Conservation (phyloP, 805 yeast genomes). For the Lachancea nothofagi region DNA sequence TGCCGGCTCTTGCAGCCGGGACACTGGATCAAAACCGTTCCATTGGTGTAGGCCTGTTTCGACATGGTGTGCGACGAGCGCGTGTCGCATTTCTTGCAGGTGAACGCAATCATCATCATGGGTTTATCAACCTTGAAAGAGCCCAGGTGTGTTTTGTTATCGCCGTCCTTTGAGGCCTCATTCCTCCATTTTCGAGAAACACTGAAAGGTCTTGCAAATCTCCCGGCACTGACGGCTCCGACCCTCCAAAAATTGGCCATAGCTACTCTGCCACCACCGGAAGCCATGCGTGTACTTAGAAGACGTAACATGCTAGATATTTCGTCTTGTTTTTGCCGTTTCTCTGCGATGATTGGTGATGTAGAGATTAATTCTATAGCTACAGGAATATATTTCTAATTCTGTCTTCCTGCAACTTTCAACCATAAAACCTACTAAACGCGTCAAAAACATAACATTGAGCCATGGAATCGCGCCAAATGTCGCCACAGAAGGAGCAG, state of each 20-base stretch:
- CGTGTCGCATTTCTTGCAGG: conserved; percentile 80
- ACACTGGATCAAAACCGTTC: conserved; percentile 85
- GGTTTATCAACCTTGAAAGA: conserved; percentile 63
- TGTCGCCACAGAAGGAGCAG: conserved; percentile 29
- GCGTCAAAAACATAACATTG: conserved; percentile 4
- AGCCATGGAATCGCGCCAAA: conserved; percentile 5
- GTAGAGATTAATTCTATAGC: no score
- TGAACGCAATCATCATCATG: conserved; percentile 79
- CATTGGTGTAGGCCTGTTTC: conserved; percentile 82
- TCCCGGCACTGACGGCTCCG: not conserved
- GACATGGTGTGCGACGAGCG: conserved; percentile 87
- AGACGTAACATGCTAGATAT: not conserved
- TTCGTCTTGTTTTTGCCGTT: not conserved
- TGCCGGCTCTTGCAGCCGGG: conserved; percentile 89
- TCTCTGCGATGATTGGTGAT: no score
- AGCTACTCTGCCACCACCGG: not conserved
- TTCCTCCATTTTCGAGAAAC: not conserved
- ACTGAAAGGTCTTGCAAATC: not conserved
- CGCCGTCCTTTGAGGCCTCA: not conserved
- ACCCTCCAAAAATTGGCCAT: not conserved
- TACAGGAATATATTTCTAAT: no score
- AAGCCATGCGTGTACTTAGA: not conserved
- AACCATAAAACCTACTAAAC: conserved; percentile 6
- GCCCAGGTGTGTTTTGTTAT: conserved; percentile 7
- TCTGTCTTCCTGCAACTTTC: not conserved